Base-by-base conservation (phyloP, 768 basidiomycete genomes). In the Pleurotus djamor region DNA sequence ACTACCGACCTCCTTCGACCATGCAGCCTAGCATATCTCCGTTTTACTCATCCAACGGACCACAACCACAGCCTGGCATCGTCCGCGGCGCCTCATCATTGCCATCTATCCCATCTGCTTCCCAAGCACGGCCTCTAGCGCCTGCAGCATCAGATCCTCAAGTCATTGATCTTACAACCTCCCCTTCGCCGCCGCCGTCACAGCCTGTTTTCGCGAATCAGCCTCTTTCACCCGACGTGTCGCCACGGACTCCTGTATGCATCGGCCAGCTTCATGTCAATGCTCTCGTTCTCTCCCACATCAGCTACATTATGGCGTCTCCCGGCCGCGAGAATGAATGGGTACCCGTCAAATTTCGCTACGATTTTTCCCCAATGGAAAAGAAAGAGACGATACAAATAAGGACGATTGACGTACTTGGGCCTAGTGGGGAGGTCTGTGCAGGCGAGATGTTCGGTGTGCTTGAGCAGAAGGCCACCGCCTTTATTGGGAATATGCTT, bases 261-360 rank as follows among this genome's bases (percentile, higher is more conserved):
- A 94, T 96, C 50, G 94, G 94, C 1, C 88, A 91, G 60, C 78
- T 96, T 37, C 79, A 80, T n/a, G 87, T 88, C 16, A 92, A 89
- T 14, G 93, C 92, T 12, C 83, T 96, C 32, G 85, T 96, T 36
- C 79, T 94, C n/a, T 92, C 93, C 70, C 92, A 90, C 6, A 83
- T 90, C 14, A 68, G 81, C 33, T 94, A 92, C 69, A 73, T 94
- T 37, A 80, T 77, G 54, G 79, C 80, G 61, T 71, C 74, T 49
- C 50, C 60, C 50, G 67, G 63, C 28, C 65, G 68, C 47, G 86
- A 87, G 32, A 65, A 73, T 5, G 87, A 91, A 58, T 92, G 86
- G 85, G 87, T 81, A 3, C 76, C 80, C 38, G 89, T 93, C 21
- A 83, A 86, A 59, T 74, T 91, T 54, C 83, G 84, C 57, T 86